phyloP scores from a whole-genome alignment of 345 rosid species.

The Boechera retrofracta region DNA sequence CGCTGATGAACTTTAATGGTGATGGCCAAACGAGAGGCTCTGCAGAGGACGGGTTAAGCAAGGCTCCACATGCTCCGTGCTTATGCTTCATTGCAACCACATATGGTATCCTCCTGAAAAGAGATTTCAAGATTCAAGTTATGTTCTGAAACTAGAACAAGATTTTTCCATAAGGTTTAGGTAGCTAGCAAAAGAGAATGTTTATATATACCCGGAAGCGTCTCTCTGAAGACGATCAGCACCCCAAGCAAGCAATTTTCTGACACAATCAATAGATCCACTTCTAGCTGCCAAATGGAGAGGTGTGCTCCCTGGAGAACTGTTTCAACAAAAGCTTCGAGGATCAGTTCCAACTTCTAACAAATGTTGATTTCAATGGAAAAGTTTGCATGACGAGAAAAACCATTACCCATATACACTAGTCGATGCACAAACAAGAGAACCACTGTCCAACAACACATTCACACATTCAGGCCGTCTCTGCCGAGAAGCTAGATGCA shows the following conservation, averaged over 20 bases:
- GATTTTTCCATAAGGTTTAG: neutral
- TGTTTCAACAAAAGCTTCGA: slow-evolving; percentile 47
- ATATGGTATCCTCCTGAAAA: slow-evolving; percentile 86
- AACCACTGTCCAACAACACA: slow-evolving; percentile 80
- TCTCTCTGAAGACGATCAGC: slow-evolving; percentile 98
- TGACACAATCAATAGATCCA: slow-evolving; percentile 92
- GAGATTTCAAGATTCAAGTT: slow-evolving; percentile 6
- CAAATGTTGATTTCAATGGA: neutral
- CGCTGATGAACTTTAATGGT: slow-evolving; percentile 93
- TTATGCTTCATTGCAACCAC: slow-evolving; percentile 77
- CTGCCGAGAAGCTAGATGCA: slow-evolving; percentile 95
- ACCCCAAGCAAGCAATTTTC: slow-evolving; percentile 94
- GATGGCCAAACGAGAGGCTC: slow-evolving; percentile 99
- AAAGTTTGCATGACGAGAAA: neutral
- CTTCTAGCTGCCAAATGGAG: slow-evolving; percentile 99
- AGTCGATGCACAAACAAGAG: slow-evolving; percentile 94
- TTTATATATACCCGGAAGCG: slow-evolving; percentile 68
- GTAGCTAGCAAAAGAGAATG: slow-evolving; percentile 7
- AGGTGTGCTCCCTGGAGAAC: slow-evolving; percentile 92
- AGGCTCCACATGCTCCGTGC: slow-evolving; percentile 87
- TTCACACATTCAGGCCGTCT: slow-evolving; percentile 86
- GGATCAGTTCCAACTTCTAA: neutral
- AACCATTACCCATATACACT: slow-evolving; percentile 81
- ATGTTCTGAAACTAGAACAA: slow-evolving; percentile 9
- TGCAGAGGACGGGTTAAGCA: slow-evolving; percentile 88